These are phyloP conservation scores for Haematococcus lacustris DNA, from an alignment of 139 green algal species.

Conservation along the genomic window DNA sequence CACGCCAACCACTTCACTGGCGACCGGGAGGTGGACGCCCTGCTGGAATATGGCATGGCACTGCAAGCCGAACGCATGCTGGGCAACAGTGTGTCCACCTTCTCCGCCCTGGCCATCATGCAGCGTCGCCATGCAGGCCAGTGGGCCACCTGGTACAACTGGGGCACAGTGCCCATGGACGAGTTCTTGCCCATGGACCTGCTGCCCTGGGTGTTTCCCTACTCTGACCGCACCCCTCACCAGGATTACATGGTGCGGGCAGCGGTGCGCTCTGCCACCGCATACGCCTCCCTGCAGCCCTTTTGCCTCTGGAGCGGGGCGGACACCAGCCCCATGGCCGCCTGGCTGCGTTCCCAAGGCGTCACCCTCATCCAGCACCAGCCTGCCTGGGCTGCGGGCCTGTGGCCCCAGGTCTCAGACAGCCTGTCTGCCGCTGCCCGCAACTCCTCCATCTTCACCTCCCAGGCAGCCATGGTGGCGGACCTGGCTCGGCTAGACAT, in stretches of 20 bases:
- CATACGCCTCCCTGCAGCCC: background rate
- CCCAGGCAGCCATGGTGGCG: background rate
- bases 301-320: background rate
- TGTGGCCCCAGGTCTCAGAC: background rate
- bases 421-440: background rate
- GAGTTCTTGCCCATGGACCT: slow-evolving; percentile 6
- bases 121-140: slow-evolving; percentile 29
- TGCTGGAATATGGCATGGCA: slow-evolving; percentile 19
- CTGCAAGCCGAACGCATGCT: slow-evolving; percentile 5
- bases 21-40: background rate
- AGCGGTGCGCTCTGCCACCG: background rate
- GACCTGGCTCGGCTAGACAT: background rate
- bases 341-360: background rate
- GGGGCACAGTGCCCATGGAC: slow-evolving; percentile 34
- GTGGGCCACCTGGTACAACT: slow-evolving; percentile 47
- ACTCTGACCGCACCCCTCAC: slow-evolving; percentile 16
- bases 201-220: slow-evolving; percentile 40
- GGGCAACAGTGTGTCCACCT: slow-evolving; percentile 46
- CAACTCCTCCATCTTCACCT: background rate
- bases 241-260: slow-evolving; percentile 33
- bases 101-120: slow-evolving; percentile 34
- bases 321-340: background rate
- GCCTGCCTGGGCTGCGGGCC: background rate
- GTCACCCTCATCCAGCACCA: background rate
- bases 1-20: background rate